Base-by-base conservation (phyloP, 345 rosid genomes). In the Salix arbutifolia region DNA sequence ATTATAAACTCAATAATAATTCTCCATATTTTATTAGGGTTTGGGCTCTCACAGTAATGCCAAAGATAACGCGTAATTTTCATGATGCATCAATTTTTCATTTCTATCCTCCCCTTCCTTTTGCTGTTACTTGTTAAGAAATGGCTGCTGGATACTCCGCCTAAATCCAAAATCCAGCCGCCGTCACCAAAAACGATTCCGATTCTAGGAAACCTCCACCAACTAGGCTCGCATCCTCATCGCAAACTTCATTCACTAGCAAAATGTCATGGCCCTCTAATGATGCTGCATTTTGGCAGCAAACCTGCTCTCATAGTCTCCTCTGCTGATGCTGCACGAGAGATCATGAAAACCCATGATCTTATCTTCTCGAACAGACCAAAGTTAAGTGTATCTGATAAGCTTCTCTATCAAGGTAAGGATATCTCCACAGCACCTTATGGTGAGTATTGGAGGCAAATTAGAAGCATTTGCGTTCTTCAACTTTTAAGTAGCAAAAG, bases 361-460 rank as follows among this genome's bases (percentile, higher is more conserved):
- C 44, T 74, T 6, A 72, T 65, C n/a, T 88, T 93, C 21, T 75
- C 91, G 0, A 82, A 77, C 73, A 78, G 95, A 14, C 90, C 92
- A 0, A 78, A 64, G 53, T 76, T 83, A 30, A 77, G 60, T 0
- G 38, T 60, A 0, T 37, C 42, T 0, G 69, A 78, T 0, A 86
- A 71, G 31, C 84, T 92, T 67, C 53, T 88, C 31, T 84, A 86
- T 37, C 77, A 75, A 9, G 52, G 69, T 23, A 82, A 83, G 30
- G 90, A 90, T 65, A 30, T 89, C 21, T 40, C 89, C 0, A 5
- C 30, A 3, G 87, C 92, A 2, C 87, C 90, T 0, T 89, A 91
- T 30, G 91, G 92, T 14, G 91, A 92, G 72, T 90, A 91, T 52
- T 91, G 96, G 97, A 84, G 94, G 66, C 90, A 90, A 67, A 79